phyloP scores from a whole-genome alignment of 2,329 filamentous ascomycete species.

The Phoma sp. region DNA sequence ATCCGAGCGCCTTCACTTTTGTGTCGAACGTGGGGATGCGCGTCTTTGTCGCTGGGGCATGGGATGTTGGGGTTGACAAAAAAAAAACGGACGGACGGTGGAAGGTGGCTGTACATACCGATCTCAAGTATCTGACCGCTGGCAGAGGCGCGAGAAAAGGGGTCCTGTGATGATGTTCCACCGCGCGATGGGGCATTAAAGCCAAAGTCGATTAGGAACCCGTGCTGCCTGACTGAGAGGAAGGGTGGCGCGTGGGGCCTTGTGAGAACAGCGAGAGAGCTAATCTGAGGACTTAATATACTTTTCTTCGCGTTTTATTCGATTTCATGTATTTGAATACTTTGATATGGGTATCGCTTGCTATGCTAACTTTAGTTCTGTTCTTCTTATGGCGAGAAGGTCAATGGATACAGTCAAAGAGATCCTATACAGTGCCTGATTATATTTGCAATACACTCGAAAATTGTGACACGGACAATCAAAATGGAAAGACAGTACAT shows the following conservation, averaged over 20 bases:
- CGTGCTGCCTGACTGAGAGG: conserved; percentile 15
- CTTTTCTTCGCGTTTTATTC: too few relatives aligned
- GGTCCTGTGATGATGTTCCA: conserved; percentile 46
- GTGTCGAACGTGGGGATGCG: conserved; percentile 29
- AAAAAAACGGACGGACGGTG: too few relatives aligned
- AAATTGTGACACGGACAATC: too few relatives aligned
- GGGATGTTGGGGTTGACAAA: too few relatives aligned
- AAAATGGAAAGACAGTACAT: too few relatives aligned
- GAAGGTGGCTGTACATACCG: conserved; percentile 14
- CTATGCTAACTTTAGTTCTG: too few relatives aligned
- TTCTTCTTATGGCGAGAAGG: too few relatives aligned
- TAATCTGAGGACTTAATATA: conserved; percentile 48
- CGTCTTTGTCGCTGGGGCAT: conserved; percentile 36
- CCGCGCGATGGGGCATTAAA: conserved; percentile 38
- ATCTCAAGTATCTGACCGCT: conserved; percentile 13
- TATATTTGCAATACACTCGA: too few relatives aligned
- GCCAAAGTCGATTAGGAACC: conserved; percentile 47
- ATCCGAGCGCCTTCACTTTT: conserved; percentile 40
- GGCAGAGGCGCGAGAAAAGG: conserved; percentile 23
- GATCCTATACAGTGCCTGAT: too few relatives aligned
- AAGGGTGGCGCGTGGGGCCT: conserved; percentile 31
- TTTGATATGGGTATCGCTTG: too few relatives aligned
- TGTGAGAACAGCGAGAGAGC: conserved; percentile 46
- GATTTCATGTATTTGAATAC: too few relatives aligned
- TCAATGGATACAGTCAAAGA: too few relatives aligned